phyloP scores from a whole-genome alignment of 352 stramenopile genomes.

The Globisporangium sylvaticum region DNA sequence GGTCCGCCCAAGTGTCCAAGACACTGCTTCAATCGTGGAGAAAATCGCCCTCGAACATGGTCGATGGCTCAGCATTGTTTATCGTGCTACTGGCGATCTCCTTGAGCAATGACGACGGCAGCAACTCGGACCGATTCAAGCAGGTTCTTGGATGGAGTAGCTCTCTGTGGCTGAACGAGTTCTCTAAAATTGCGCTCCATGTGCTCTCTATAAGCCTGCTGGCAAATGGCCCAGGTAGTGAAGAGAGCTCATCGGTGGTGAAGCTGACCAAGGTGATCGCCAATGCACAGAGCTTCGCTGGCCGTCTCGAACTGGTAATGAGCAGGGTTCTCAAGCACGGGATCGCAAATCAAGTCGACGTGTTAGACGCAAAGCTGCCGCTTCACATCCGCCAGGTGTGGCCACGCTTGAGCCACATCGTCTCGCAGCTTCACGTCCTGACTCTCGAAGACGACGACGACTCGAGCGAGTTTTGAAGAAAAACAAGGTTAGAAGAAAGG shows the following conservation, averaged over 20 bases:
- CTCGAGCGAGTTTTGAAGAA: neutral
- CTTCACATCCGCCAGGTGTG: slow-evolving; percentile 14
- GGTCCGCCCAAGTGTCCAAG: slow-evolving; percentile 3
- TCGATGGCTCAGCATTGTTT: slow-evolving; percentile 19
- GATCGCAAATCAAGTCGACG: slow-evolving; percentile 18
- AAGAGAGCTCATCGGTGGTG: neutral
- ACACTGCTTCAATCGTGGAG: slow-evolving; percentile 8
- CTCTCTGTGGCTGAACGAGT: slow-evolving; percentile 36
- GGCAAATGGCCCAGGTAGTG: neutral
- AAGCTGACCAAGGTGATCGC: slow-evolving; percentile 3
- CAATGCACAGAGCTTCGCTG: slow-evolving; percentile 10
- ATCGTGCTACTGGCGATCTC: slow-evolving; percentile 17
- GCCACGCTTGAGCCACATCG: slow-evolving; percentile 12
- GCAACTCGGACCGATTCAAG: slow-evolving; percentile 13
- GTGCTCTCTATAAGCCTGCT: slow-evolving; percentile 5
- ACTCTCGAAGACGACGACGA: neutral
- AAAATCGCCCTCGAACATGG: neutral
- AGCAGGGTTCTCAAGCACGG: slow-evolving; percentile 20
- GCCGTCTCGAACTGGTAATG: slow-evolving; percentile 11
- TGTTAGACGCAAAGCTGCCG: slow-evolving; percentile 19
- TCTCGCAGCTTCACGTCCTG: slow-evolving; percentile 6
- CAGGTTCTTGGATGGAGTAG: slow-evolving; percentile 14
- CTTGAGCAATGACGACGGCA: neutral
- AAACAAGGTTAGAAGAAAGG: neutral
- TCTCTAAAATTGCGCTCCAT: slow-evolving; percentile 16